Conservation (phyloP, 208 protist genomes). For the Angomonas desouzai region DNA sequence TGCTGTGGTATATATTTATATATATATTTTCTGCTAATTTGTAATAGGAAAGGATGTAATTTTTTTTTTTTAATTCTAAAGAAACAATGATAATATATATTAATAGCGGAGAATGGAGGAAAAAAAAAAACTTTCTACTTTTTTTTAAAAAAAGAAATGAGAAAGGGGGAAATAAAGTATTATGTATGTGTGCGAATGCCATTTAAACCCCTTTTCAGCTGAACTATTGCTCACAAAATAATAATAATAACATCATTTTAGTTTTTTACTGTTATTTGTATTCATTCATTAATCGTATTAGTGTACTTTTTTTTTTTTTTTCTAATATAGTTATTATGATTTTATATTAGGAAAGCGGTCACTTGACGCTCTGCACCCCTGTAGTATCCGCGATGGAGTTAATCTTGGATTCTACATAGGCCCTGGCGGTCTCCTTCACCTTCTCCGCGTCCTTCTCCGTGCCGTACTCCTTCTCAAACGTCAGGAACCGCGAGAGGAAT, state of each 20-base stretch:
- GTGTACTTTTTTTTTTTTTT: background rate
- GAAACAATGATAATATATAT: too few species aligned
- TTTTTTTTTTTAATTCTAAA: too few species aligned
- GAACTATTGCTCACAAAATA: too few species aligned
- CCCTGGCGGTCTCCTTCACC: conserved; percentile 90
- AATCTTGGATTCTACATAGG: conserved; percentile 91
- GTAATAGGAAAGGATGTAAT: too few species aligned
- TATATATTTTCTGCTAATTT: conserved; percentile 15
- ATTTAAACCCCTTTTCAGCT: too few species aligned
- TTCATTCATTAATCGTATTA: conserved; percentile 4
- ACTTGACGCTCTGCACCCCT: conserved; percentile 8
- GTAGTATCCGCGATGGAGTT: conserved; percentile 38
- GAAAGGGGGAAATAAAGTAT: background rate
- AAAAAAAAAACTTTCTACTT: conserved; percentile 1
- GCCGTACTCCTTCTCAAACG: conserved; percentile 95
- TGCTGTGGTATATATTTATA: background rate
- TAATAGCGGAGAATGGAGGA: too few species aligned
- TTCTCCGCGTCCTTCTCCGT: conserved; percentile 71
- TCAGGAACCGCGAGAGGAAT: conserved; percentile 95
- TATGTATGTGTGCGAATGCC: too few species aligned
- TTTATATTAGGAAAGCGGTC: background rate
- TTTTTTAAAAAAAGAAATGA: background rate
- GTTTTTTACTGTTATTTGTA: background rate
- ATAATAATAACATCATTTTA: background rate
- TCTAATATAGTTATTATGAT: background rate